A percentile compares a stretch with the other conserved stretches of the same genome.
phyloP scores from a whole-genome alignment of 73 alveolate genomes.

The Symbiodinium pilosum region DNA sequence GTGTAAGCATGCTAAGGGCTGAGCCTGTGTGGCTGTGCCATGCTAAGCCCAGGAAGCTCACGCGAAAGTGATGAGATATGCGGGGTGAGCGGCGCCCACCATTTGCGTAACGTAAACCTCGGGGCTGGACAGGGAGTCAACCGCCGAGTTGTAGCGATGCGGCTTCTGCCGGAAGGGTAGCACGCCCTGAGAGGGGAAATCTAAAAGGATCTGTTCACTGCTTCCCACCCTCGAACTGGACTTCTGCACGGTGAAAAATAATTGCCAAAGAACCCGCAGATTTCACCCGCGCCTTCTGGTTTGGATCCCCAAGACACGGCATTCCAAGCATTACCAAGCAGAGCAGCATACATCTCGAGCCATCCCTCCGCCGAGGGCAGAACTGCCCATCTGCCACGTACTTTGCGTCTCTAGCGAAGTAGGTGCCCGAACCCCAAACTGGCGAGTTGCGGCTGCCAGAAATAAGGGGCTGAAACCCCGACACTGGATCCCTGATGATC shows the following conservation, averaged over 20 bases:
- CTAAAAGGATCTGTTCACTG: too few species aligned
- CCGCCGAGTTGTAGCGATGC: constrained; percentile 24
- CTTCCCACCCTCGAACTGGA: too few species aligned
- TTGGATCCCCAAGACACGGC: constrained; percentile 48
- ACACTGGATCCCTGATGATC: constrained; percentile 15
- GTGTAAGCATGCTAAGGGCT: background rate
- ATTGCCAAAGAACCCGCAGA: too few species aligned
- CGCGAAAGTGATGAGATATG: constrained; percentile 19
- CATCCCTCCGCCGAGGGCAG: background rate
- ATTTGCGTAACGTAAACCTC: constrained; percentile 20
- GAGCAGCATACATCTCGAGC: constrained; percentile 13
- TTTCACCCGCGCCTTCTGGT: background rate
- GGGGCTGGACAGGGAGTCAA: constrained; percentile 18
- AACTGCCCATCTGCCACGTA: background rate
- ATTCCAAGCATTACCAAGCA: constrained; percentile 1
- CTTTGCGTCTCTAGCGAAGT: constrained; percentile 21
- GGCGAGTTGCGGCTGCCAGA: background rate
- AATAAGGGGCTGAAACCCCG: background rate
- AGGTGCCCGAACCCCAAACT: constrained; percentile 25
- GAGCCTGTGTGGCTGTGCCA: constrained; percentile 3
- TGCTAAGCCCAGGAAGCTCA: background rate
- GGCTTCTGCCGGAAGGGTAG: constrained; percentile 31
- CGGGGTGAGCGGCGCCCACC: constrained; percentile 29
- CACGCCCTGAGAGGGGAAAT: background rate
- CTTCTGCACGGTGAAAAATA: too few species aligned